Conservation (phyloP, 2,329 filamentous ascomycete species). For the Albophoma yamanashiensis region DNA sequence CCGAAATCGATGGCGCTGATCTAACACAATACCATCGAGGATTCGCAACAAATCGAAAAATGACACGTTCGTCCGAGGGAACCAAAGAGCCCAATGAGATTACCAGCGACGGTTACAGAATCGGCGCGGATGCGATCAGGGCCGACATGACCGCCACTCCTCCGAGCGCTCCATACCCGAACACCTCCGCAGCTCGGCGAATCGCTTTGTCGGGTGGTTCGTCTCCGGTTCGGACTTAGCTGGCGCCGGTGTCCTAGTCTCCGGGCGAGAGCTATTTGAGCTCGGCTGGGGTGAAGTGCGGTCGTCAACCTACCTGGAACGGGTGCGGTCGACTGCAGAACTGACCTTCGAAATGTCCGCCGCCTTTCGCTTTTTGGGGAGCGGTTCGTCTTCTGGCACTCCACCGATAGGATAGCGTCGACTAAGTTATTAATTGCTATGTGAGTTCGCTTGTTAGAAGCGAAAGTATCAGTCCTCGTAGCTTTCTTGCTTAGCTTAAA, state of each 20-base stretch:
- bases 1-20: neutral
- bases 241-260: neutral
- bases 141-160: conserved; percentile 28
- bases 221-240: neutral
- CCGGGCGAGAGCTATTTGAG: neutral
- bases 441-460: neutral
- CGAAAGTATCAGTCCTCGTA: neutral
- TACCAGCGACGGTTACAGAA: conserved; percentile 1
- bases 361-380: no score
- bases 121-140: conserved; percentile 26
- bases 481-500: conserved; percentile 17
- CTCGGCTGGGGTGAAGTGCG: neutral
- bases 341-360: no score
- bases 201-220: conserved; percentile 18
- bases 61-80: neutral
- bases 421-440: neutral
- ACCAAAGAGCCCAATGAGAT: neutral
- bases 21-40: neutral
- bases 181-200: conserved; percentile 21
- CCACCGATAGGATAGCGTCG: neutral
- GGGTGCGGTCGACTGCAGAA: no score
- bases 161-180: conserved; percentile 25
- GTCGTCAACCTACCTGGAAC: no score
- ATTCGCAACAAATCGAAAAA: neutral
- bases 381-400: no score